Evolutionary conservation across 129 eudicot species (phyloP).

Genomic region (Escallonia herrerae): DNA sequence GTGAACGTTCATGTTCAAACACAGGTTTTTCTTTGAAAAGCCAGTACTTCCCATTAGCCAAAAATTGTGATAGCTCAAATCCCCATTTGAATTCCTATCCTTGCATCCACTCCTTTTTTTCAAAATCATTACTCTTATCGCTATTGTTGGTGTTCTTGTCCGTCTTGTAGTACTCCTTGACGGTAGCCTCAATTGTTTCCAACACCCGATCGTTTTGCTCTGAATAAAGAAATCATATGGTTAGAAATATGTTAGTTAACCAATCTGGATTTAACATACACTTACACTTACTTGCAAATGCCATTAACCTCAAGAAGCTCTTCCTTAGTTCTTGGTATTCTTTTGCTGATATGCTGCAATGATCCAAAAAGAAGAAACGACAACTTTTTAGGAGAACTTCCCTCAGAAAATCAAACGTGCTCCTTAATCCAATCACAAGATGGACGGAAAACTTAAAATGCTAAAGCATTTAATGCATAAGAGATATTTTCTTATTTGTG

Average conservation of each 20-base stretch:
- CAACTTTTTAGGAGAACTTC: background rate
- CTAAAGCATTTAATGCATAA: background rate
- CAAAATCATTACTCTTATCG: constrained; percentile 49
- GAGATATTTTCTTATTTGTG: too few species aligned
- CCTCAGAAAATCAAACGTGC: background rate
- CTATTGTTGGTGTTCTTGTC: constrained; percentile 42
- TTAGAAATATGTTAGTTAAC: too few species aligned
- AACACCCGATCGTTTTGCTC: constrained; percentile 61
- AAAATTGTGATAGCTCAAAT: too few species aligned
- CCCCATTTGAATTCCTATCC: too few species aligned
- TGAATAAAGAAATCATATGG: too few species aligned
- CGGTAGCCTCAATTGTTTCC: constrained; percentile 61
- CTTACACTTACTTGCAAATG: constrained; percentile 83
- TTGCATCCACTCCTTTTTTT: too few species aligned
- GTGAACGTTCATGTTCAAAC: too few species aligned
- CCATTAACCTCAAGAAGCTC: constrained; percentile 81
- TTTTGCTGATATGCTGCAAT: constrained; percentile 41
- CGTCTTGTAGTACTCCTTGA: constrained; percentile 43
- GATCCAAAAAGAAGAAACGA: constrained; percentile 32
- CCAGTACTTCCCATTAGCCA: too few species aligned
- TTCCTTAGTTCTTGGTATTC: constrained; percentile 62
- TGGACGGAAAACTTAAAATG: background rate
- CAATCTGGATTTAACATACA: too few species aligned
- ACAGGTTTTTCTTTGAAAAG: too few species aligned
- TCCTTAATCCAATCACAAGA: background rate